Conservation (phyloP, 495 filamentous ascomycete genomes). For the Lasiosphaeria ovina region DNA sequence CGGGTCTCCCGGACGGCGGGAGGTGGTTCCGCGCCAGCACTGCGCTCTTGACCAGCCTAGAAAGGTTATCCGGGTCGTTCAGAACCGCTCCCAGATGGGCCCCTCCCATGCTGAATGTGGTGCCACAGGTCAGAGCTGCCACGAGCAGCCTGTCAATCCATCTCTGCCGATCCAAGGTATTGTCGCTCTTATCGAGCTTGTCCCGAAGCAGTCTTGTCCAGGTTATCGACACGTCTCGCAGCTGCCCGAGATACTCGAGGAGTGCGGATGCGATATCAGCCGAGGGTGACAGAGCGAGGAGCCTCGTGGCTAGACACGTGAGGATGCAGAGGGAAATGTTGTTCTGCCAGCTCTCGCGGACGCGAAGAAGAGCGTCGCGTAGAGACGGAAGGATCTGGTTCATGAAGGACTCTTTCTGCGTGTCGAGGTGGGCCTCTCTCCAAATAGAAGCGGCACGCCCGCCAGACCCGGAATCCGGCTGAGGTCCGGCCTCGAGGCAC, state of each 20-base stretch:
- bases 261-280: not conserved
- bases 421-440: conserved; percentile 11
- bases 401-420: not conserved
- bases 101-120: conserved; percentile 15
- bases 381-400: not conserved
- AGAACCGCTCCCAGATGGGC: conserved; percentile 7
- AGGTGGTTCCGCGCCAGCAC: conserved; percentile 12
- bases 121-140: conserved; percentile 11
- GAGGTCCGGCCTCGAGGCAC: conserved; percentile 43
- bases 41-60: conserved; percentile 6
- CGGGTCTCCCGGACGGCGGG: not conserved
- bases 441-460: not conserved
- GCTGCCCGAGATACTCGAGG: conserved; percentile 10
- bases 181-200: not conserved
- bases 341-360: conserved; percentile 26
- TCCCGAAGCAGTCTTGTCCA: conserved; percentile 18
- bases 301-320: conserved; percentile 16
- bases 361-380: conserved; percentile 9
- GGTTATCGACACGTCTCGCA: conserved; percentile 11
- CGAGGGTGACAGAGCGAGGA: conserved; percentile 16
- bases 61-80: conserved; percentile 2
- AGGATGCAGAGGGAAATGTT: conserved; percentile 17
- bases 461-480: conserved; percentile 29
- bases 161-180: not conserved
- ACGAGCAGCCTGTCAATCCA: conserved; percentile 10